These are phyloP conservation scores for Cicer arietinum DNA, from an alignment of 306 rosid species.

Conservation along the genomic window DNA sequence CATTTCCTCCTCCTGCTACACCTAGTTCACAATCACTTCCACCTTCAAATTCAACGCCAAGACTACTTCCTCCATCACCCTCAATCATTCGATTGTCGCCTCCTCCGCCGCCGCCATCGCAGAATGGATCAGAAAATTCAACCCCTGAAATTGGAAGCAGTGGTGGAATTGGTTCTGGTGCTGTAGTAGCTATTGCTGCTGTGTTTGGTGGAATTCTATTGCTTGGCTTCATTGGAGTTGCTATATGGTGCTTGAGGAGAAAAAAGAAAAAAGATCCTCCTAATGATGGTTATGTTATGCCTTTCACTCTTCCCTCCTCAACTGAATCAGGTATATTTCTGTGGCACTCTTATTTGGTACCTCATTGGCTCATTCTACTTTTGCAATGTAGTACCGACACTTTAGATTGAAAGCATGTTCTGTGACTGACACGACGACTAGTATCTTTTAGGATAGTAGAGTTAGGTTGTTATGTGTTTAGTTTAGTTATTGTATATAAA, in stretches of 20 bases:
- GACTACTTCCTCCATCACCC: constrained; percentile 52
- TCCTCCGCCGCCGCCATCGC: constrained; percentile 53
- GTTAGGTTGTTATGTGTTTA: no score
- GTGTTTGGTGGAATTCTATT: constrained; percentile 56
- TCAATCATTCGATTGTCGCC: constrained; percentile 39
- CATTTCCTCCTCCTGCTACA: constrained; percentile 52
- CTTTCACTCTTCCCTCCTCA: constrained; percentile 58
- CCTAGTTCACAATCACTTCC: constrained; percentile 47
- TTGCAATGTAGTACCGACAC: background rate
- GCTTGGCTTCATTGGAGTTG: constrained; percentile 66
- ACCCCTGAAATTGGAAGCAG: constrained; percentile 42
- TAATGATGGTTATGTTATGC: constrained; percentile 66
- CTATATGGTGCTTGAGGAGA: constrained; percentile 70
- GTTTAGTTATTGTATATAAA: no score
- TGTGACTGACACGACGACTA: no score
- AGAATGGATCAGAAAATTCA: constrained; percentile 44
- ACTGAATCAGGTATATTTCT: constrained; percentile 70
- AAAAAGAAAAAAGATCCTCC: constrained; percentile 55
- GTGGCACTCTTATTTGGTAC: constrained; percentile 10
- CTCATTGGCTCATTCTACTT: background rate
- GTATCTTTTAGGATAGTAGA: no score
- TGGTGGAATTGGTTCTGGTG: constrained; percentile 62
- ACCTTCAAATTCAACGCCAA: constrained; percentile 53
- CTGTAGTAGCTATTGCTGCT: constrained; percentile 55
- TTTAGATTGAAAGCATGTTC: no score